phyloP scores from a whole-genome alignment of 805 yeast genomes.

The Scheffersomyces coipomensis region DNA sequence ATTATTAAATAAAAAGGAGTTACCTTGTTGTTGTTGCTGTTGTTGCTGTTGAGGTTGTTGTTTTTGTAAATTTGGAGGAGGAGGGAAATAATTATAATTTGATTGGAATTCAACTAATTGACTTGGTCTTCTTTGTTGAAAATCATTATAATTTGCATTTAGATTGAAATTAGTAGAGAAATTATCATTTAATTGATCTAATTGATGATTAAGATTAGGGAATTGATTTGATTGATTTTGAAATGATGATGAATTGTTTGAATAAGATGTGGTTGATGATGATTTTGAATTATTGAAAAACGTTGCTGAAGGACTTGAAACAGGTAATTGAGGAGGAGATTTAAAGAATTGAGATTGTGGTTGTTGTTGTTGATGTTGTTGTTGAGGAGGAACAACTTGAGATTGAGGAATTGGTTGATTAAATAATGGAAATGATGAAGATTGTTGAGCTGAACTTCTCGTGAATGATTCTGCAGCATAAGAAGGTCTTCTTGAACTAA shows the following conservation, averaged over 20 bases:
- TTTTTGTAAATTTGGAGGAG: slow-evolving; percentile 5
- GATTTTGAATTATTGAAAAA: not conserved
- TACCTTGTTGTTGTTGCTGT: slow-evolving; percentile 8
- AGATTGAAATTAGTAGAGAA: slow-evolving; percentile 27
- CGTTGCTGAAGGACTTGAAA: not conserved
- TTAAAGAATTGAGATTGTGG: slow-evolving; percentile 1
- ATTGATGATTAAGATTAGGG: slow-evolving; percentile 5
- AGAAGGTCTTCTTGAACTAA: slow-evolving; percentile 69
- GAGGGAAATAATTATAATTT: slow-evolving; percentile 38
- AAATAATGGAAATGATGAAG: not conserved
- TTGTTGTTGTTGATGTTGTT: slow-evolving; percentile 2
- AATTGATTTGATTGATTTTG: slow-evolving; percentile 1
- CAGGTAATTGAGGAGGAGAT: not conserved
- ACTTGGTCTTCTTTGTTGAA: slow-evolving; percentile 43
- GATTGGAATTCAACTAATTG: slow-evolving; percentile 36
- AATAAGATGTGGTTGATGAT: not conserved
- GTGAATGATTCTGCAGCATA: slow-evolving; percentile 68
- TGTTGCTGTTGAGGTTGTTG: slow-evolving; percentile 12
- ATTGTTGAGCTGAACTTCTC: slow-evolving; percentile 16
- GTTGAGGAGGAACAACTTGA: slow-evolving; percentile 1
- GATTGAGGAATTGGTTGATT: not conserved
- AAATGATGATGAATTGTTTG: not conserved
- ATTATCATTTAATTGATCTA: slow-evolving; percentile 28
- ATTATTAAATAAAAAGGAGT: not conserved
- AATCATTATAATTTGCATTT: slow-evolving; percentile 33